Base-by-base conservation (phyloP, 1,284 basidiomycete species). In the Tilletiopsis washingtonensis region DNA sequence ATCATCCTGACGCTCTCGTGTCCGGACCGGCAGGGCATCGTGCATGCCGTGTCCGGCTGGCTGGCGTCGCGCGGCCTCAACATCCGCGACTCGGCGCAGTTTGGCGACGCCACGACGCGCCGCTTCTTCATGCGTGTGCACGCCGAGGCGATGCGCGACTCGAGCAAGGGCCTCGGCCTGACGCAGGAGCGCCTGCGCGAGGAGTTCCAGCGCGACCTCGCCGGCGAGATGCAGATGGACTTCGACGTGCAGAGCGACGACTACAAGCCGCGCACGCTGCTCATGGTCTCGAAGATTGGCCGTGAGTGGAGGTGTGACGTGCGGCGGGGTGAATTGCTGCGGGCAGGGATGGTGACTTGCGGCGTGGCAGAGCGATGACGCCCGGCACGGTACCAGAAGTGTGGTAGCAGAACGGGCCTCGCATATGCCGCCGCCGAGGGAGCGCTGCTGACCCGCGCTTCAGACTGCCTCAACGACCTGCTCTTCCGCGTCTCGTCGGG, bases 101-200 rank as follows among this genome's bases (percentile, higher is more conserved):
- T 59, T 46, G 60, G 62, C 14, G 69, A 72, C 41, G 54, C 61
- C 3, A 55, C 53, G n/a, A 69, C 68, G 2, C 53, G 54, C 3
- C 56, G 55, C n/a, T 72, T 72, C 59, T 72, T 72, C 48, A 71
- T 72, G 69, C 58, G 69, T 24, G 63, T 70, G 9, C 67, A 69
- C 40, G 63, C 67, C n/a, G 11, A 55, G 12, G 56, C 56, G 24
- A 56, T 58, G 24, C 49, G 55, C 14, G 53, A 53, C 38, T 52
- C 56, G 25, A 50, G 57, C 21, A 11, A 34, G 11, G 58, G 54
- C 5, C 57, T 59, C 46, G 34, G 56, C 29, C 40, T 48, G 32
- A 54, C 56, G 37, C 49, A 61, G 26, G 17, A 32, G 4, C 14
- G 25, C 4, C 29, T 52, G 29, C 56, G 59, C 34, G 36, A 40